These are phyloP conservation scores for Bruguiera hainesii DNA, from an alignment of 441 rosid species.

Conservation along the genomic window DNA sequence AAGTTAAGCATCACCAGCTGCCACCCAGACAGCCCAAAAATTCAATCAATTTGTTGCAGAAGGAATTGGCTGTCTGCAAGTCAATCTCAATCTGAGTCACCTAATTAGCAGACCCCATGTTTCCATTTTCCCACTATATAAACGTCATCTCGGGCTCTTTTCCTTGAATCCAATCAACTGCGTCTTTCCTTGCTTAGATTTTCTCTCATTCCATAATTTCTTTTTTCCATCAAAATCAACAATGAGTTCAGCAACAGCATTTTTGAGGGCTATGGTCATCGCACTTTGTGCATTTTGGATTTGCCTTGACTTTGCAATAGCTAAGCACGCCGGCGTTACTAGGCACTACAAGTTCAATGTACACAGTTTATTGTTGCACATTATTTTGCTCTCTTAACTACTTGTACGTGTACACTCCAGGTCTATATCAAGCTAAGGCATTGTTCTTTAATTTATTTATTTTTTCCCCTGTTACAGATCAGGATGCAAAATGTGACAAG, in stretches of 20 bases:
- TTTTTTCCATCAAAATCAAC: not conserved
- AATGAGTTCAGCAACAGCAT: slow-evolving; percentile 25
- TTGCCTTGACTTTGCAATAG: slow-evolving; percentile 19
- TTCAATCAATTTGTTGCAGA: slow-evolving; percentile 13
- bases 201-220: not conserved
- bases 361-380: slow-evolving; percentile 8
- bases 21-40: slow-evolving; percentile 12
- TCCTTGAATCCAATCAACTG: slow-evolving; percentile 17
- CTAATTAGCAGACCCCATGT: slow-evolving; percentile 23
- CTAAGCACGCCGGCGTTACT: slow-evolving; percentile 40
- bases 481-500: slow-evolving; percentile 38
- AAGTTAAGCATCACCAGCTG: slow-evolving; percentile 30
- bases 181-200: not conserved
- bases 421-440: too few relatives aligned
- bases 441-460: not conserved
- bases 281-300: slow-evolving; percentile 24
- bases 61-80: slow-evolving; percentile 6
- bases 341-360: slow-evolving; percentile 47
- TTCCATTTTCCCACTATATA: slow-evolving; percentile 23
- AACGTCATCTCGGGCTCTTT: slow-evolving; percentile 11
- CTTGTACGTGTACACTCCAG: too few relatives aligned
- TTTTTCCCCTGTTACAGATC: slow-evolving; percentile 26
- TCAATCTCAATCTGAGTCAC: slow-evolving; percentile 23
- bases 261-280: slow-evolving; percentile 19
- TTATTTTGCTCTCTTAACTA: too few relatives aligned